A percentile compares a stretch with the other conserved stretches of the same genome.
These are phyloP conservation scores for Arthrobotrys entomopaga DNA, from an alignment of 2,329 filamentous ascomycete genomes.

Conservation along the genomic window DNA sequence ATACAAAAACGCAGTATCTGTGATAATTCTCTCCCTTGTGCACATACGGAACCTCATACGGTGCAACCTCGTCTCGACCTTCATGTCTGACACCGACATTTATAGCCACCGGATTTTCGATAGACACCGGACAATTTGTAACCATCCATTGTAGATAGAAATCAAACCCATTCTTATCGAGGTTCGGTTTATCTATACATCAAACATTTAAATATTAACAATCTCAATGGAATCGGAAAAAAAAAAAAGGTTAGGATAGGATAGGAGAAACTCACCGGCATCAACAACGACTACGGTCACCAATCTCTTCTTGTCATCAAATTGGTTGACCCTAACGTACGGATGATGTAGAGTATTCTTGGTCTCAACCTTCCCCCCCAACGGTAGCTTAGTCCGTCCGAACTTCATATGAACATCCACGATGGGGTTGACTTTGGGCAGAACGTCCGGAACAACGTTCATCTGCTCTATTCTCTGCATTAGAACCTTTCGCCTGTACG, in stretches of 20 bases:
- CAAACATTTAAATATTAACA: background rate
- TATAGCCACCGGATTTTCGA: slow-evolving; percentile 71
- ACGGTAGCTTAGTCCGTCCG: slow-evolving; percentile 73
- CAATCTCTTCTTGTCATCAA: slow-evolving; percentile 81
- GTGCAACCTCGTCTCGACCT: slow-evolving; percentile 62
- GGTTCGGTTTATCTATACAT: slow-evolving; percentile 75
- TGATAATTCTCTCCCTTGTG: slow-evolving; percentile 94
- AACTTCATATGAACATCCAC: slow-evolving; percentile 87
- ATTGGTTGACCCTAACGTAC: slow-evolving; percentile 83
- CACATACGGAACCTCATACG: slow-evolving; percentile 86
- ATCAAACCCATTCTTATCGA: slow-evolving; percentile 77
- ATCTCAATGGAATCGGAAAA: background rate
- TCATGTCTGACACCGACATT: slow-evolving; percentile 55
- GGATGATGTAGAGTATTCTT: slow-evolving; percentile 77
- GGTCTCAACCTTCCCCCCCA: slow-evolving; percentile 82
- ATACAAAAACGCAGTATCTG: slow-evolving; percentile 81
- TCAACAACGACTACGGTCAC: slow-evolving; percentile 88
- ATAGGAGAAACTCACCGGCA: slow-evolving; percentile 65
- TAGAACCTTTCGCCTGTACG: slow-evolving; percentile 80
- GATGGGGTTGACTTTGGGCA: slow-evolving; percentile 79
- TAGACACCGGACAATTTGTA: slow-evolving; percentile 69
- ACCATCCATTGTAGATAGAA: slow-evolving; percentile 90
- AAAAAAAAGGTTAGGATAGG: background rate
- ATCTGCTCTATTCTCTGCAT: slow-evolving; percentile 88
- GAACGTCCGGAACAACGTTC: slow-evolving; percentile 85